A percentile compares a stretch with the other conserved stretches of the same genome.
Evolutionary conservation across 1,139 yeast species (phyloP).

Genomic region (Hemisphaericaspora lyxosophila): DNA sequence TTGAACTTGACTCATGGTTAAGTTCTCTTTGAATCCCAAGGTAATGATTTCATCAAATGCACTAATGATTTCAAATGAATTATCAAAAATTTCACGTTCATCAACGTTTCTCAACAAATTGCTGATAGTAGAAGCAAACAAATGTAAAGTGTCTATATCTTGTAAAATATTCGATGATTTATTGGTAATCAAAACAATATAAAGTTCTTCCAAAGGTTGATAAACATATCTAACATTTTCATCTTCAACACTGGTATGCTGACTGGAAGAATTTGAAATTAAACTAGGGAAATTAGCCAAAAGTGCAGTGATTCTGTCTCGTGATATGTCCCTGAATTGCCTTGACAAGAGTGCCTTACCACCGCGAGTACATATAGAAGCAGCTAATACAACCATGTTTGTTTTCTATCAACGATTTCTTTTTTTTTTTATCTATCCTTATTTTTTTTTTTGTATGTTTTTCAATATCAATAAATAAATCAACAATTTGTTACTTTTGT

Average conservation of each 20-base stretch:
- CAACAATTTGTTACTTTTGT: neutral
- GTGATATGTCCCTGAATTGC: constrained; percentile 83
- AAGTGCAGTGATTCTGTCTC: constrained; percentile 83
- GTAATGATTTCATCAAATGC: constrained; percentile 94
- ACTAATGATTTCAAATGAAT: constrained; percentile 83
- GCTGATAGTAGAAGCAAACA: constrained; percentile 80
- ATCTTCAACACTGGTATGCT: constrained; percentile 94
- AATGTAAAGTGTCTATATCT: constrained; percentile 88
- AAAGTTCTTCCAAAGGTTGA: constrained; percentile 93
- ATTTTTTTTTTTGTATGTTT: too few relatives aligned
- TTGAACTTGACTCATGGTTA: constrained; percentile 78
- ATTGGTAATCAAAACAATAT: constrained; percentile 88
- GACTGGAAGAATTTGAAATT: constrained; percentile 68
- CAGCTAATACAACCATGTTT: constrained; percentile 66
- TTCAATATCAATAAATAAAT: neutral
- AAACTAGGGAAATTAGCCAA: constrained; percentile 85
- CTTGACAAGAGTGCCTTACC: constrained; percentile 93
- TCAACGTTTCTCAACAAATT: constrained; percentile 71
- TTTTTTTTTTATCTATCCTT: neutral
- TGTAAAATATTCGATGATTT: constrained; percentile 89
- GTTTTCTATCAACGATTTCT: neutral
- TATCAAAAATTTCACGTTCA: constrained; percentile 79
- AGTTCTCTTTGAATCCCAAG: constrained; percentile 87
- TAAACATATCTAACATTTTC: constrained; percentile 91
- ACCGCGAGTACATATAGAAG: constrained; percentile 91